Evolutionary conservation across 805 yeast genomes (phyloP).

Genomic region (Torulaspora delbrueckii): DNA sequence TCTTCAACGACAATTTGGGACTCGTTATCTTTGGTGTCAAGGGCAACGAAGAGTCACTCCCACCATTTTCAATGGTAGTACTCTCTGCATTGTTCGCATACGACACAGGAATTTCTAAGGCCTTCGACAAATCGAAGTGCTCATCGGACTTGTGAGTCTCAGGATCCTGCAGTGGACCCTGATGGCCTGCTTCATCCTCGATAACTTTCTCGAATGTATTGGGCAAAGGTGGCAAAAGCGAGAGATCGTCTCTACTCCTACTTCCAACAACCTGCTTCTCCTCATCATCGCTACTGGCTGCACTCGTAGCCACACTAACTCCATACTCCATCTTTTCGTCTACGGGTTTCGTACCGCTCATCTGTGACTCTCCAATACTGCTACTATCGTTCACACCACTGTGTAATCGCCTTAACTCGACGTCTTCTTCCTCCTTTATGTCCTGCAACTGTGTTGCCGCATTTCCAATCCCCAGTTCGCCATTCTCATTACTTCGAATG

Average conservation of each 20-base stretch:
- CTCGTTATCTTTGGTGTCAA: constrained; percentile 10
- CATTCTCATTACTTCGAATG: background rate
- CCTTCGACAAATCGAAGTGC: constrained; percentile 31
- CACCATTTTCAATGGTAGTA: constrained; percentile 1
- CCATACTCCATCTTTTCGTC: background rate
- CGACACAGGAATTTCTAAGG: constrained; percentile 25
- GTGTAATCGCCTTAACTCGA: constrained; percentile 11
- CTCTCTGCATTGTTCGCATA: constrained; percentile 4
- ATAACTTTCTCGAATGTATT: constrained; percentile 12
- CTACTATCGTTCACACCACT: constrained; percentile 1
- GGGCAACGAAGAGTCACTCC: constrained; percentile 10
- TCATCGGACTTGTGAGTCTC: background rate
- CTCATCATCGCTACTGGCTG: background rate
- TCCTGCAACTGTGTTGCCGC: constrained; percentile 20
- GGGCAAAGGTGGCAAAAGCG: constrained; percentile 26
- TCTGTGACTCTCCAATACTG: background rate
- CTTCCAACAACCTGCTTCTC: constrained; percentile 1
- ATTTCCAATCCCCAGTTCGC: background rate
- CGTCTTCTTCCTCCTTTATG: constrained; percentile 29
- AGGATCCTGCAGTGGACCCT: background rate
- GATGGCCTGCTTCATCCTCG: background rate
- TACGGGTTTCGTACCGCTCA: background rate
- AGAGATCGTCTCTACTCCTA: constrained; percentile 20
- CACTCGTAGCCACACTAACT: background rate
- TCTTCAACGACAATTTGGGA: constrained; percentile 23